Percentiles rank a stretch among this genome's conserved stretches.
phyloP scores from a whole-genome alignment of 768 basidiomycete species.

The Agaricus subrufescens region DNA sequence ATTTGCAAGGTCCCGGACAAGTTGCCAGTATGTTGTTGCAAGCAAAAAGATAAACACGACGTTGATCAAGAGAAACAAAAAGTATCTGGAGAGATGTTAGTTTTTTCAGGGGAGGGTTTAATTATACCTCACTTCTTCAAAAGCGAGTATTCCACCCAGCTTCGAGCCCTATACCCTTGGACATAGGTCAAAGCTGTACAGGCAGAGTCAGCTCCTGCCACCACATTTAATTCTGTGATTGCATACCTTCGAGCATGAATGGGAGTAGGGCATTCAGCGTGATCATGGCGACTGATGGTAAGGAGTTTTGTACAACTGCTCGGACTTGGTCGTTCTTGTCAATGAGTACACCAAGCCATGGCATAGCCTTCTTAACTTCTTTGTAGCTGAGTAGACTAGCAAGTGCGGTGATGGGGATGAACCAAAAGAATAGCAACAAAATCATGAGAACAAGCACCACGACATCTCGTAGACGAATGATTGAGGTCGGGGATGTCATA shows the following conservation, averaged over 20 bases:
- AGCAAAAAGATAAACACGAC: conserved; percentile 94
- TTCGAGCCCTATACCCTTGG: conserved; percentile 88
- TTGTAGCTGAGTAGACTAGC: conserved; percentile 87
- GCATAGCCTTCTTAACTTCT: conserved; percentile 87
- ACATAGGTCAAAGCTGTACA: conserved; percentile 66
- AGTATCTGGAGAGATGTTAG: conserved; percentile 57
- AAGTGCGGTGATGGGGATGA: conserved; percentile 84
- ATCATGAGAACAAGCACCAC: conserved; percentile 67
- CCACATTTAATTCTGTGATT: not conserved
- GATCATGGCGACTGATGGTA: conserved; percentile 90
- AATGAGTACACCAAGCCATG: conserved; percentile 84
- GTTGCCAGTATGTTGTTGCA: conserved; percentile 88
- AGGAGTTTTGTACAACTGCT: conserved; percentile 90
- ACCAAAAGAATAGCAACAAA: conserved; percentile 85
- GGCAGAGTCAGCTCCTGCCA: not conserved
- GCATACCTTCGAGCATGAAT: conserved; percentile 79
- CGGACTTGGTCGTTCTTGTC: conserved; percentile 75
- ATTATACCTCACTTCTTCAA: conserved; percentile 70
- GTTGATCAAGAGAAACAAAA: conserved; percentile 86
- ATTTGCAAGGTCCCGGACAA: conserved; percentile 87
- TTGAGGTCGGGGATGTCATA: conserved; percentile 60
- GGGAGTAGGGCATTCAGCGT: conserved; percentile 85
- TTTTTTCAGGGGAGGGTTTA: not conserved
- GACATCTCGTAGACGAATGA: conserved; percentile 61
- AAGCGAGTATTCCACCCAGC: conserved; percentile 90